A percentile compares a stretch with the other conserved stretches of the same genome.
Evolutionary conservation across 2,329 filamentous ascomycete genomes (phyloP).

Genomic region (Fusarium subtropicale): DNA sequence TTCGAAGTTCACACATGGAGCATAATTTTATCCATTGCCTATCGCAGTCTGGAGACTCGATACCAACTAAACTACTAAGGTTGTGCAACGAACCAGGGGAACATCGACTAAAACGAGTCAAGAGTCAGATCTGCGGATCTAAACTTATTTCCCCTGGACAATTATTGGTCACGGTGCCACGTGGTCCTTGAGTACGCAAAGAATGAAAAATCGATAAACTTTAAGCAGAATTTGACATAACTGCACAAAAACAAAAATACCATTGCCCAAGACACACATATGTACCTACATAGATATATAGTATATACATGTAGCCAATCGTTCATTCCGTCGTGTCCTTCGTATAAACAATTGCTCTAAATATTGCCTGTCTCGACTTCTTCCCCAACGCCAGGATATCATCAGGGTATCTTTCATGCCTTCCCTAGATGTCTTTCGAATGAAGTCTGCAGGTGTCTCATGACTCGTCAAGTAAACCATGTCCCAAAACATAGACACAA

Average conservation of each 20-base stretch:
- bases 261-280: neutral
- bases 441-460: neutral
- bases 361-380: slow-evolving; percentile 26
- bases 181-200: neutral
- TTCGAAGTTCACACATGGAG: neutral
- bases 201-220: neutral
- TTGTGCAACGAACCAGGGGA: neutral
- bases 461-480: slow-evolving; percentile 8
- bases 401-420: slow-evolving; percentile 33
- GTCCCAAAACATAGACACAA: slow-evolving; percentile 11
- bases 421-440: slow-evolving; percentile 23
- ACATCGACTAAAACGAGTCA: neutral
- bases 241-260: neutral
- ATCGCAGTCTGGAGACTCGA: neutral
- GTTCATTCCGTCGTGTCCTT: slow-evolving; percentile 37
- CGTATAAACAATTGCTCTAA: slow-evolving; percentile 23
- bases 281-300: neutral
- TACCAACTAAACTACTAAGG: neutral
- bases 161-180: neutral
- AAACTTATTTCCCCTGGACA: neutral
- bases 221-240: neutral
- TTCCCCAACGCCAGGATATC: slow-evolving; percentile 41
- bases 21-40: neutral
- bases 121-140: neutral
- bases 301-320: neutral